Evolutionary conservation across 2,329 filamentous ascomycete species (phyloP).

Genomic region (Colletotrichum liaoningense): DNA sequence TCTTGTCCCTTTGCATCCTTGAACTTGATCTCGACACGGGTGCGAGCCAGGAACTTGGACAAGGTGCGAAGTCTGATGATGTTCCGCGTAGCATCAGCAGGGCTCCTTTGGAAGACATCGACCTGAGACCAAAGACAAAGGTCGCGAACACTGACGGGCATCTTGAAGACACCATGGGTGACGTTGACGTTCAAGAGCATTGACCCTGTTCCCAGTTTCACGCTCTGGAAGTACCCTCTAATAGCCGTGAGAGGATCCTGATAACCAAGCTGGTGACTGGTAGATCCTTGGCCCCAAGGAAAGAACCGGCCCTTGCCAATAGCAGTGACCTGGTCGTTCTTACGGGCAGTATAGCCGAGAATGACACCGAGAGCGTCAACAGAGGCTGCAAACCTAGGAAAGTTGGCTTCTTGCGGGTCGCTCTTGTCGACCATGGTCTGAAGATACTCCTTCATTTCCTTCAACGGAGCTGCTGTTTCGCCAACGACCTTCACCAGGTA

Average conservation of each 20-base stretch:
- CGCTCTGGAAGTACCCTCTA: constrained; percentile 67
- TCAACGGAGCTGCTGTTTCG: constrained; percentile 51
- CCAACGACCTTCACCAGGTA: constrained; percentile 57
- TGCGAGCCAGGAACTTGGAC: constrained; percentile 51
- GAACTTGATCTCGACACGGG: constrained; percentile 50
- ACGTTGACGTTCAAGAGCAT: constrained; percentile 67
- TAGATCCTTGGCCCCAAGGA: constrained; percentile 47
- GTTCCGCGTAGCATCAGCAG: not conserved
- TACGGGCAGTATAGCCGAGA: constrained; percentile 57
- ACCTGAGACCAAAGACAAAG: constrained; percentile 22
- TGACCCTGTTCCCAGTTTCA: constrained; percentile 63
- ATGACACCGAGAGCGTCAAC: constrained; percentile 66
- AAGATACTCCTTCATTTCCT: constrained; percentile 57
- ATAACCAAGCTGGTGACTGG: constrained; percentile 41
- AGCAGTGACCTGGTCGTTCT: constrained; percentile 48
- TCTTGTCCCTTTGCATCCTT: constrained; percentile 38
- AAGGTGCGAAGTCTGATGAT: constrained; percentile 41
- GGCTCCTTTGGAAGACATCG: constrained; percentile 23
- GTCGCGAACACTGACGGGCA: constrained; percentile 47
- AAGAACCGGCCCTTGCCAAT: constrained; percentile 64
- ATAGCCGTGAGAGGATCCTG: constrained; percentile 52
- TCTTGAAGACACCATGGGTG: constrained; percentile 64
- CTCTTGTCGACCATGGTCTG: constrained; percentile 52
- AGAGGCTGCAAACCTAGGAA: constrained; percentile 60
- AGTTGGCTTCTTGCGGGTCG: constrained; percentile 47